phyloP scores from a whole-genome alignment of 768 basidiomycete genomes.

The Coprinellus micaceus region DNA sequence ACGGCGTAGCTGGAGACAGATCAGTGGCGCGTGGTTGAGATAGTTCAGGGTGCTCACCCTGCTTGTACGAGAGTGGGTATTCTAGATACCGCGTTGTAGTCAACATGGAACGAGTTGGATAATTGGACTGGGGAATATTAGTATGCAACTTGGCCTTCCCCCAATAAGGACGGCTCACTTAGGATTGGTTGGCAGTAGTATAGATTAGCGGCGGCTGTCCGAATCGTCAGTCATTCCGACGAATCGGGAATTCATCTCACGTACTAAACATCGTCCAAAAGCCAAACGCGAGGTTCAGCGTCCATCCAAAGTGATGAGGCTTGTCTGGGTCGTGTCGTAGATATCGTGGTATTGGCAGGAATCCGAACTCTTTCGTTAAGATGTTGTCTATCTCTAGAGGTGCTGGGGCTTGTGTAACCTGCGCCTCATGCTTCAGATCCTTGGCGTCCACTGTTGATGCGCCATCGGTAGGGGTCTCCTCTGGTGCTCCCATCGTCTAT shows the following conservation, averaged over 20 bases:
- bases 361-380: constrained; percentile 45
- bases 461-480: too few relatives aligned
- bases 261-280: constrained; percentile 55
- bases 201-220: constrained; percentile 61
- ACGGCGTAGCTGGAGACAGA: constrained; percentile 52
- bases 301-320: constrained; percentile 50
- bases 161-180: not conserved
- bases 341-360: constrained; percentile 58
- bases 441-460: too few relatives aligned
- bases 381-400: not conserved
- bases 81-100: constrained; percentile 43
- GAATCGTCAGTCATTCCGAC: not conserved
- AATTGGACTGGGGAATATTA: constrained; percentile 26
- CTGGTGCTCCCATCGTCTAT: too few relatives aligned
- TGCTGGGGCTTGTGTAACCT: not conserved
- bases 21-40: not conserved
- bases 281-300: constrained; percentile 56
- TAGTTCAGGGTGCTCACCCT: constrained; percentile 38
- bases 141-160: constrained; percentile 27
- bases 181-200: constrained; percentile 83
- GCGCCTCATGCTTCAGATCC: not conserved
- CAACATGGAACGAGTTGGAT: constrained; percentile 31
- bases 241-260: constrained; percentile 8
- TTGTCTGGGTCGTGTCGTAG: constrained; percentile 48
- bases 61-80: constrained; percentile 68